A percentile compares a stretch with the other conserved stretches of the same genome.
These are phyloP conservation scores for Acanthamoeba lenticulata DNA, from an alignment of 208 protist genomes.

Conservation along the genomic window DNA sequence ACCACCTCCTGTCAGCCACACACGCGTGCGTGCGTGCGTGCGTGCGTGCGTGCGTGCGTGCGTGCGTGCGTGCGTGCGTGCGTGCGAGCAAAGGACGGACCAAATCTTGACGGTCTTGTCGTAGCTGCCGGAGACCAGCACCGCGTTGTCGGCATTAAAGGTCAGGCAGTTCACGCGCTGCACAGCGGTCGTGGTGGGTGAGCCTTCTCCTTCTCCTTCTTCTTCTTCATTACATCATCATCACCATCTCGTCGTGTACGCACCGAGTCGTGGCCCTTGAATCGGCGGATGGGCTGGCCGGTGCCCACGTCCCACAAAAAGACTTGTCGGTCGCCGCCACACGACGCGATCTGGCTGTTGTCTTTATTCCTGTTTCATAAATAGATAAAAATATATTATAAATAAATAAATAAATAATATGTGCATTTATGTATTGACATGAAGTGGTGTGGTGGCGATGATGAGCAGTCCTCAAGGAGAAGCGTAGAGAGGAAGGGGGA, in stretches of 20 bases:
- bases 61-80: not conserved
- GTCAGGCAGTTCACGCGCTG: slow-evolving; percentile 70
- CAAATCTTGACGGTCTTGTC: slow-evolving; percentile 73
- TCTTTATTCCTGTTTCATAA: slow-evolving; percentile 42
- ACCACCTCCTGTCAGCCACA: not conserved
- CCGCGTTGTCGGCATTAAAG: slow-evolving; percentile 63
- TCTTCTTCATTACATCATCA: too few relatives aligned
- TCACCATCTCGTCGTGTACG: not conserved
- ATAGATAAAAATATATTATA: not conserved
- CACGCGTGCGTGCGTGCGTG: too few relatives aligned
- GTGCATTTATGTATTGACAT: too few relatives aligned
- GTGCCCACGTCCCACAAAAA: slow-evolving; percentile 76
- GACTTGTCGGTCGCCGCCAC: slow-evolving; percentile 73
- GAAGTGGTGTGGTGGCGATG: too few relatives aligned
- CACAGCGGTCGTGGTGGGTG: not conserved
- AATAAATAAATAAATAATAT: not conserved
- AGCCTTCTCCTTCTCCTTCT: too few relatives aligned
- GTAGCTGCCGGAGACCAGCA: slow-evolving; percentile 66
- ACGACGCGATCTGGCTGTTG: slow-evolving; percentile 73
- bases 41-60: not conserved
- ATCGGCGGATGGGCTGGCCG: slow-evolving; percentile 62
- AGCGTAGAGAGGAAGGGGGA: not conserved
- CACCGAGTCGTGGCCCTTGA: slow-evolving; percentile 71
- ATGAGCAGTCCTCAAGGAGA: too few relatives aligned
- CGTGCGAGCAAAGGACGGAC: not conserved